Evolutionary conservation across 305 asterid genomes (phyloP), one percentile per base, ranked within the genome.

Genomic region (Coffea humblotiana): DNA sequence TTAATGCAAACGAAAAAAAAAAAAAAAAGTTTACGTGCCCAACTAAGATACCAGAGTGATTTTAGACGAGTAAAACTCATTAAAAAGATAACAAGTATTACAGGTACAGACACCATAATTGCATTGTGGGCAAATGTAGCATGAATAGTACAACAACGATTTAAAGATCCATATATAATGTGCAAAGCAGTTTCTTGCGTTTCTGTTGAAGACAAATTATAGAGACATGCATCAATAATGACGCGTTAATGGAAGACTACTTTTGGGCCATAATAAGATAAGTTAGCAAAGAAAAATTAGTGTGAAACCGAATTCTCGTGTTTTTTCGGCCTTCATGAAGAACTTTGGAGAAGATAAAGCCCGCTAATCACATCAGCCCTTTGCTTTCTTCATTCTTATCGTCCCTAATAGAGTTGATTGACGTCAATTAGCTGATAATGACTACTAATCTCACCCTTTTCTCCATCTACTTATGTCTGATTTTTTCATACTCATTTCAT

Each of bases 331-430:
- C 10, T 23, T 27, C 1, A 8, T 0, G 43, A 75, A 35, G 45
- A 13, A 32, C 8, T 25, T 7, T 25, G 47, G 49, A 67, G 79
- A 71, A 58, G 80, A 75, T 69, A 60, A 29, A 75, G 60, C 56
- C 77, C 54, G 13, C 5, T 60, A 80, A 80, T 75, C 79, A 68
- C 16, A 25, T 51, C 61, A 66, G 58, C 75, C 75, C 58, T 56
- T 48, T 49, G 27, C 35, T 63, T 49, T 71, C 37, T 32, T 29
- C 35, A 32, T 49, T 71, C 52, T 48, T 29, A 10, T 73, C 52
- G 6, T 64, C 60, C 27, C 71, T 25, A 40, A 54, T 15, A 60
- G n/a, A 15, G 25, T 63, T 43, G 79, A 43, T 79, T 79, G 70
- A 71, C 76, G 75, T 37, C 25, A 49, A 61, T 43, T 47, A 45